phyloP scores from a whole-genome alignment of 2,329 filamentous ascomycete species.

The Aschersonia sp. region DNA sequence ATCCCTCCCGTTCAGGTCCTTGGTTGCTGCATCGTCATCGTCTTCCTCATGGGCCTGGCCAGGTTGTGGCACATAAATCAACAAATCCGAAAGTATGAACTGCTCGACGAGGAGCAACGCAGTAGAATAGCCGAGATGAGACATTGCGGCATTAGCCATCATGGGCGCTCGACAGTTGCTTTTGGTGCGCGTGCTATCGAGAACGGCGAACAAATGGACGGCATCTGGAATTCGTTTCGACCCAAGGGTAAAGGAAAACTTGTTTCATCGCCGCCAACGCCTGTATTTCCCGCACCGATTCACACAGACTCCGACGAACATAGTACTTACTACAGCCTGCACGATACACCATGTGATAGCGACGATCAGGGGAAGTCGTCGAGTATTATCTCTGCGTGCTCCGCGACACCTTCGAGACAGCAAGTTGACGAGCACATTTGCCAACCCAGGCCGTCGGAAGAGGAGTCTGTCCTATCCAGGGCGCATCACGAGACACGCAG shows the following conservation, averaged over 20 bases:
- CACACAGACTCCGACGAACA: background rate
- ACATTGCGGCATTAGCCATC: constrained; percentile 32
- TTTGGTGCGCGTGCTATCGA: constrained; percentile 81
- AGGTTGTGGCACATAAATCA: constrained; percentile 53
- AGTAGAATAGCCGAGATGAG: constrained; percentile 37
- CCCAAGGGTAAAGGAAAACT: constrained; percentile 11
- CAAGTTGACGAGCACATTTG: background rate
- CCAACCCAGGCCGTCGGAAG: background rate
- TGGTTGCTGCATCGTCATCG: constrained; percentile 52
- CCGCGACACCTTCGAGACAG: background rate
- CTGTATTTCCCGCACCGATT: constrained; percentile 3
- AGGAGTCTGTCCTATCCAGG: background rate
- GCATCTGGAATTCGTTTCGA: constrained; percentile 61
- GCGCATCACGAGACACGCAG: background rate
- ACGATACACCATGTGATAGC: background rate
- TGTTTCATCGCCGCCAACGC: constrained; percentile 10
- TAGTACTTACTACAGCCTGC: background rate
- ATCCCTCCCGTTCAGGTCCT: constrained; percentile 42
- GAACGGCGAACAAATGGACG: constrained; percentile 69
- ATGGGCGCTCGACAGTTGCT: constrained; percentile 46
- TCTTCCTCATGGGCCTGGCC: constrained; percentile 51
- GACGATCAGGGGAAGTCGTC: background rate
- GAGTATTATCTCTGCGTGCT: background rate
- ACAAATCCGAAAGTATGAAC: constrained; percentile 39
- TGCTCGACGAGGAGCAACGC: constrained; percentile 52